These are phyloP conservation scores for Candida mattraensis DNA, from an alignment of 805 yeast genomes.

Conservation along the genomic window DNA sequence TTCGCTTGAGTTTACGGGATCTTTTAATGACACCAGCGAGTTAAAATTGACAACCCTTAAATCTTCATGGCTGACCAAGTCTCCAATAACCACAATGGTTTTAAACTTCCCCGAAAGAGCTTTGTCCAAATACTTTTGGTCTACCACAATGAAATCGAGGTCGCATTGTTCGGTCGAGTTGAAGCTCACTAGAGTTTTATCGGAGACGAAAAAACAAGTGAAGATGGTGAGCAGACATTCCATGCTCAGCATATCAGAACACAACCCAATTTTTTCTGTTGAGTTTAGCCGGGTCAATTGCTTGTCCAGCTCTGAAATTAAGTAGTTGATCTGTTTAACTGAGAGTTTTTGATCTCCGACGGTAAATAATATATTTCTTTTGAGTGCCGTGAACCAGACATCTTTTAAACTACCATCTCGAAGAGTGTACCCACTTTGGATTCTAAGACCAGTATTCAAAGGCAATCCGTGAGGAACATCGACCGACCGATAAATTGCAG, in stretches of 20 bases:
- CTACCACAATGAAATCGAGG: constrained; percentile 35
- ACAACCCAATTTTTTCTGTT: constrained; percentile 24
- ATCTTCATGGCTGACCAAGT: constrained; percentile 10
- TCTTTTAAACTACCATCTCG: constrained; percentile 78
- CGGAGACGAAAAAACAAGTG: constrained; percentile 35
- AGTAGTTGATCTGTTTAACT: constrained; percentile 33
- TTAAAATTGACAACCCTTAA: constrained; percentile 31
- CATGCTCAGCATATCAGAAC: constrained; percentile 18
- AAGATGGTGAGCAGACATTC: constrained; percentile 26
- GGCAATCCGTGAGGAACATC: constrained; percentile 73
- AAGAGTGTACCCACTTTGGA: constrained; percentile 61
- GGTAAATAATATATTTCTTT: constrained; percentile 29
- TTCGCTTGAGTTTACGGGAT: constrained; percentile 17
- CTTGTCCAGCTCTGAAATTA: constrained; percentile 28
- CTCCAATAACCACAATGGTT: constrained; percentile 33
- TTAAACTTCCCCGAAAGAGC: constrained; percentile 13
- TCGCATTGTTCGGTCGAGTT: constrained; percentile 43
- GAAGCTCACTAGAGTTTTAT: constrained; percentile 40
- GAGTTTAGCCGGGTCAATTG: constrained; percentile 29
- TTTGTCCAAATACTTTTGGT: constrained; percentile 7
- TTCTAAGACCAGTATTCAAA: constrained; percentile 64
- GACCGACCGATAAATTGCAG: constrained; percentile 74
- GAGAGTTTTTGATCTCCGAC: constrained; percentile 27
- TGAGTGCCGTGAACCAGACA: constrained; percentile 57
- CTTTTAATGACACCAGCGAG: constrained; percentile 11